These are phyloP conservation scores for Fonsecaea pugnacius DNA, from an alignment of 2,329 filamentous ascomycete species.

Conservation along the genomic window DNA sequence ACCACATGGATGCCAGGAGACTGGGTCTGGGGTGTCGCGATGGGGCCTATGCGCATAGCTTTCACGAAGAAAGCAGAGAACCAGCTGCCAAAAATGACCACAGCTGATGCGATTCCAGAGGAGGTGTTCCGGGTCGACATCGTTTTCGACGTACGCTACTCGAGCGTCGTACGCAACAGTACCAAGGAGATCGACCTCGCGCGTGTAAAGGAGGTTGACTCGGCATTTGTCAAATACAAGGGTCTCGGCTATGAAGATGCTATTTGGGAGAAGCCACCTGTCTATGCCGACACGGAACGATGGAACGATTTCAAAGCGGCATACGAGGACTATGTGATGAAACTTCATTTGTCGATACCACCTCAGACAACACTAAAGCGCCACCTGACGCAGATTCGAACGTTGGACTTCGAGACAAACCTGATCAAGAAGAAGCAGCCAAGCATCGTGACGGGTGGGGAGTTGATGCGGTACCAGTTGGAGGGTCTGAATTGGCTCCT, in stretches of 20 bases:
- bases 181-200: slow-evolving; percentile 72
- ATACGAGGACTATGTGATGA: slow-evolving; percentile 83
- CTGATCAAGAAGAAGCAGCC: slow-evolving; percentile 75
- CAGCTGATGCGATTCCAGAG: slow-evolving; percentile 81
- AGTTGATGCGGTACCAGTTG: slow-evolving; percentile 90
- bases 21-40: slow-evolving; percentile 79
- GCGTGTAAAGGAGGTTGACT: slow-evolving; percentile 71
- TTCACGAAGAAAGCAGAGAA: slow-evolving; percentile 73
- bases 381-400: slow-evolving; percentile 70
- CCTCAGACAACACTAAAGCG: slow-evolving; percentile 62
- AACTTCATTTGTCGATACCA: slow-evolving; percentile 71
- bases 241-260: slow-evolving; percentile 87
- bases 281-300: slow-evolving; percentile 64
- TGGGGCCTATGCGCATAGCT: slow-evolving; percentile 67
- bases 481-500: slow-evolving; percentile 95
- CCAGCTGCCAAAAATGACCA: slow-evolving; percentile 68
- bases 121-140: slow-evolving; percentile 86
- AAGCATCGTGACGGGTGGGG: slow-evolving; percentile 71
- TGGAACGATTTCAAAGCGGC: slow-evolving; percentile 82
- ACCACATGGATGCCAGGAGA: slow-evolving; percentile 85
- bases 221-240: slow-evolving; percentile 86
- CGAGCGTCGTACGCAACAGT: slow-evolving; percentile 59
- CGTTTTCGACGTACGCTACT: slow-evolving; percentile 78
- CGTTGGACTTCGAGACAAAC: slow-evolving; percentile 66
- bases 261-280: slow-evolving; percentile 85